A percentile compares a stretch with the other conserved stretches of the same genome.
phyloP scores from a whole-genome alignment of 2,329 filamentous ascomycete genomes.

The Nigrospora osmanthi region DNA sequence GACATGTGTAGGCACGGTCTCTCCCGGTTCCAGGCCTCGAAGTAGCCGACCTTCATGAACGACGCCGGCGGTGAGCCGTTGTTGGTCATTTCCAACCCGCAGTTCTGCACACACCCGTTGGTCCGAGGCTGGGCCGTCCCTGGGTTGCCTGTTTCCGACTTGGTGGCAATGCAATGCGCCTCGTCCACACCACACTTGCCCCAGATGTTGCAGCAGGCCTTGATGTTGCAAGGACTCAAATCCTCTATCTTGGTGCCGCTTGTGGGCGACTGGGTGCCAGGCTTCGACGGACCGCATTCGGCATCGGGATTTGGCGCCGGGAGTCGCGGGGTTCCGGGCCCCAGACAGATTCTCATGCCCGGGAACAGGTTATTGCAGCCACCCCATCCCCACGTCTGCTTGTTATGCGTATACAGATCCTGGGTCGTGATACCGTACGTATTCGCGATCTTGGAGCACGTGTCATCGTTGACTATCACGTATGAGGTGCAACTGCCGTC shows the following conservation, averaged over 20 bases:
- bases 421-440: conserved; percentile 18
- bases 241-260: conserved; percentile 7
- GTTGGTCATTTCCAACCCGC: conserved; percentile 26
- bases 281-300: conserved; percentile 7
- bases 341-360: conserved; percentile 6
- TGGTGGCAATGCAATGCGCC: conserved; percentile 7
- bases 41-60: background rate
- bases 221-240: background rate
- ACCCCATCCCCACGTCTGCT: conserved; percentile 30
- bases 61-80: conserved; percentile 9
- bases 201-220: background rate
- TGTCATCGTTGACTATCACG: conserved; percentile 22
- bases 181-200: conserved; percentile 12
- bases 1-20: background rate
- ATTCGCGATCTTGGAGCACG: conserved; percentile 23
- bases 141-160: conserved; percentile 19
- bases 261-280: conserved; percentile 6
- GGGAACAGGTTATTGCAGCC: conserved; percentile 18
- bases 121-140: conserved; percentile 19
- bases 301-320: conserved; percentile 5
- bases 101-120: conserved; percentile 30
- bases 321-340: conserved; percentile 4
- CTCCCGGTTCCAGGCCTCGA: background rate
- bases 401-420: conserved; percentile 28
- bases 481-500: conserved; percentile 10